Evolutionary conservation across 352 stramenopile genomes (phyloP).

Genomic region (Phytopythium delawarense): DNA sequence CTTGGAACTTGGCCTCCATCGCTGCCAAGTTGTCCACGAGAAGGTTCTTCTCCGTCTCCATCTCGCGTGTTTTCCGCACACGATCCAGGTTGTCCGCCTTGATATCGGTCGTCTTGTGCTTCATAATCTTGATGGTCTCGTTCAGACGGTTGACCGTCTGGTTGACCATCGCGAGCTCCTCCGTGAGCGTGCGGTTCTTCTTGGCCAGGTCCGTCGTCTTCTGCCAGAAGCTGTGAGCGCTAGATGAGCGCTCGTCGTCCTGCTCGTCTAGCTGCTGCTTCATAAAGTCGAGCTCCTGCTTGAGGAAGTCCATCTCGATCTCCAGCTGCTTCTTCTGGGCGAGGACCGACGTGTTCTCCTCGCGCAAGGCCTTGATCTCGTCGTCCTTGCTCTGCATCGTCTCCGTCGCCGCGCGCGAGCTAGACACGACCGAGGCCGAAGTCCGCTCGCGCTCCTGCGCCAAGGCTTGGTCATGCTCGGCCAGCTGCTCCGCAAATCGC

Average conservation of each 20-base stretch:
- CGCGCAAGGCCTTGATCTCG: slow-evolving; percentile 64
- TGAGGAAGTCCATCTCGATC: slow-evolving; percentile 59
- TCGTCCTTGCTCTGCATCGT: slow-evolving; percentile 76
- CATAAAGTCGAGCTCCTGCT: slow-evolving; percentile 65
- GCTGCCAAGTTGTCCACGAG: slow-evolving; percentile 57
- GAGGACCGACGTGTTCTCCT: slow-evolving; percentile 52
- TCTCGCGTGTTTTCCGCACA: slow-evolving; percentile 52
- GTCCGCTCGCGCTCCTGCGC: slow-evolving; percentile 61
- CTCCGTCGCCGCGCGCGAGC: slow-evolving; percentile 61
- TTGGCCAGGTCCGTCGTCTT: slow-evolving; percentile 84
- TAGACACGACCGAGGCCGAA: slow-evolving; percentile 58
- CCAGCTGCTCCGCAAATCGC: slow-evolving; percentile 62
- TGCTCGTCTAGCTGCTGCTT: slow-evolving; percentile 68
- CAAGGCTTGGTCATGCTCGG: slow-evolving; percentile 63
- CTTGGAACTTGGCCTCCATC: slow-evolving; percentile 71
- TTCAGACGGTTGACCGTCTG: slow-evolving; percentile 64
- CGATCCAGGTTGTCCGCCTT: slow-evolving; percentile 51
- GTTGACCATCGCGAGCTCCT: slow-evolving; percentile 60
- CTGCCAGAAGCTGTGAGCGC: slow-evolving; percentile 76
- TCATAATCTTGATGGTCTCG: slow-evolving; percentile 60
- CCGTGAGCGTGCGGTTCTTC: slow-evolving; percentile 68
- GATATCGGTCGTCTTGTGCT: slow-evolving; percentile 41
- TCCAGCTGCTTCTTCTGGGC: slow-evolving; percentile 71
- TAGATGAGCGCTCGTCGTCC: slow-evolving; percentile 68
- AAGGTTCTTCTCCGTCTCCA: slow-evolving; percentile 74